phyloP scores from a whole-genome alignment of 176 grass and related monocot genomes.

The Carex parvula region DNA sequence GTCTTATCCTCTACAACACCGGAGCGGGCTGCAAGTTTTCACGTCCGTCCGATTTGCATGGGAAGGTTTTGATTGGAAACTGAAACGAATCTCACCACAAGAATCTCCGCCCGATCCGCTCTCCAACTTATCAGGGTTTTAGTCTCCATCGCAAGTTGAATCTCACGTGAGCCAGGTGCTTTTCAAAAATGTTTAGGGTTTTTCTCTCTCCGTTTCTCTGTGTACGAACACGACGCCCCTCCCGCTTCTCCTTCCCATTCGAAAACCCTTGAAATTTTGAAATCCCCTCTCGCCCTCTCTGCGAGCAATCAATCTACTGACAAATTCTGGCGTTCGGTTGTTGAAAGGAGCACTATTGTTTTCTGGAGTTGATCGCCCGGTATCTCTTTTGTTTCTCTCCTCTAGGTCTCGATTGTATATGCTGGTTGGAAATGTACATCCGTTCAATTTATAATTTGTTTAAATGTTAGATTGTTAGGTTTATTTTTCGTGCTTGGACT shows the following conservation, averaged over 20 bases:
- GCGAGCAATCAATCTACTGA: background rate
- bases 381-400: background rate
- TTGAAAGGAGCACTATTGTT: background rate
- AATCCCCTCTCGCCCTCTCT: background rate
- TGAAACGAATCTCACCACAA: background rate
- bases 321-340: background rate
- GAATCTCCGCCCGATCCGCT: background rate
- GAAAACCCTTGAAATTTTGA: conserved; percentile 20
- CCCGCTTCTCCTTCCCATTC: conserved; percentile 29
- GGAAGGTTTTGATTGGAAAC: background rate
- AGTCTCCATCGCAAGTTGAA: background rate
- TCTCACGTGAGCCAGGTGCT: conserved; percentile 12
- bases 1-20: background rate
- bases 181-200: conserved; percentile 44
- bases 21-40: background rate
- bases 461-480: background rate
- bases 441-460: background rate
- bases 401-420: background rate
- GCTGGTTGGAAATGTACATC: background rate
- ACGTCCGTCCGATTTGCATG: background rate
- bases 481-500: background rate
- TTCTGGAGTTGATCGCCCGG: background rate
- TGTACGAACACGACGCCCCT: conserved; percentile 24
- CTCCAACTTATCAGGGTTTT: too few species aligned
- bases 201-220: conserved; percentile 7